phyloP scores from a whole-genome alignment of 2,329 filamentous ascomycete species.

The Fusarium napiforme region DNA sequence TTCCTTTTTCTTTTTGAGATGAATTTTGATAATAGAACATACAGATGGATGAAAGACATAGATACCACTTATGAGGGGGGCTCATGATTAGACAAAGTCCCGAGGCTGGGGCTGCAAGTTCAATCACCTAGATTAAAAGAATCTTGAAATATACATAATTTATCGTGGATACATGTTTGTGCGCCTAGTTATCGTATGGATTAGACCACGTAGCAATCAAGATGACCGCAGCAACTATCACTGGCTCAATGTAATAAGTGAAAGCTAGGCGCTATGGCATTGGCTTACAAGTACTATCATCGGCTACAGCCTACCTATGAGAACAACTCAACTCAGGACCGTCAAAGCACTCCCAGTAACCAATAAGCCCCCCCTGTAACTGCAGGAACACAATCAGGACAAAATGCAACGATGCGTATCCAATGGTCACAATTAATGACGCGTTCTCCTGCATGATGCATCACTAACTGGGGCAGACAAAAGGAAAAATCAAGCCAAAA shows the following conservation, averaged over 20 bases:
- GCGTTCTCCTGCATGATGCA: conserved; percentile 44
- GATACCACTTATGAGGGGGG: conserved; percentile 34
- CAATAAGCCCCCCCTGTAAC: neutral
- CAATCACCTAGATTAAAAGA: neutral
- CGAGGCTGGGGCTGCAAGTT: neutral
- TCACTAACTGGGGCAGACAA: conserved; percentile 19
- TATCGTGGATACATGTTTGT: neutral
- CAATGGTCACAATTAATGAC: conserved; percentile 13
- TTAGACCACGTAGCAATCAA: neutral
- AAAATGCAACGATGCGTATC: conserved; percentile 13
- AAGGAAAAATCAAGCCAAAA: neutral
- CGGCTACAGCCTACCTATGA: neutral
- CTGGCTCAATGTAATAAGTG: neutral
- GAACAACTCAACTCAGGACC: neutral
- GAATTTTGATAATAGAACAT: conserved; percentile 8
- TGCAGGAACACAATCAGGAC: conserved; percentile 7
- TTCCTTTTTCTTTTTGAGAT: neutral
- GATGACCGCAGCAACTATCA: neutral
- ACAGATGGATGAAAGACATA: conserved; percentile 11
- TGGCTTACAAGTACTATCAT: neutral
- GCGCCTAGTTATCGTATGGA: neutral
- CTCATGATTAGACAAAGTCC: conserved; percentile 18
- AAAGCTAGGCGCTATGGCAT: neutral
- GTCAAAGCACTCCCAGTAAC: neutral
- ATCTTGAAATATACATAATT: neutral